Conservation (phyloP, 78 protist species). For the Monosiga brevicollis region DNA sequence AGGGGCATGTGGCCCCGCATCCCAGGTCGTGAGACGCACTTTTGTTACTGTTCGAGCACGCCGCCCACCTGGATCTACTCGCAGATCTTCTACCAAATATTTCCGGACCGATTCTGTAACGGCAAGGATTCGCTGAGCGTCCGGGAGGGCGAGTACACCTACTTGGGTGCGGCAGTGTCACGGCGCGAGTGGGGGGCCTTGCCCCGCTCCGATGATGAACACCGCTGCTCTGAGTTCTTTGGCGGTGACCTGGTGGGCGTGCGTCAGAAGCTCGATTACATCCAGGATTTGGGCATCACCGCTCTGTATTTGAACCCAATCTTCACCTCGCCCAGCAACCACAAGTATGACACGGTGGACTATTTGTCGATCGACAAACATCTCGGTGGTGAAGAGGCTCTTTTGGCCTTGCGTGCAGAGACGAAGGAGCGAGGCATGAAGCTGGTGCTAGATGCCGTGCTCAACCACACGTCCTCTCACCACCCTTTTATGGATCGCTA, state of each 20-base stretch:
- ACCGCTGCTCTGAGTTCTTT: neutral
- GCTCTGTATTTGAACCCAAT: neutral
- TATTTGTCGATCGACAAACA: neutral
- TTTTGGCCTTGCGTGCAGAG: neutral
- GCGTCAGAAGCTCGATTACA: neutral
- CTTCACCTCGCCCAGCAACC: neutral
- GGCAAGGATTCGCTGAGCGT: neutral
- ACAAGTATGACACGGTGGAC: neutral
- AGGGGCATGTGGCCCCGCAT: neutral
- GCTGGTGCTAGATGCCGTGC: neutral
- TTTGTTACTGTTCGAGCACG: neutral
- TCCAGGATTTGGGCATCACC: neutral
- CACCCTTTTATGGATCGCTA: neutral
- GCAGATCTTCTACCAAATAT: neutral
- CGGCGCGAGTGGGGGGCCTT: neutral
- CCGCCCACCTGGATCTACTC: neutral
- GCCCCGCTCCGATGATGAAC: neutral
- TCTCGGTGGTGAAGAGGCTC: neutral
- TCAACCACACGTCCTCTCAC: neutral
- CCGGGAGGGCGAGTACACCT: neutral
- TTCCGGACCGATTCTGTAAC: neutral
- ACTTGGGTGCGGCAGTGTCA: neutral
- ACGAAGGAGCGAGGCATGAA: neutral
- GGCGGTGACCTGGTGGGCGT: neutral
- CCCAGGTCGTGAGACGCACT: neutral